These are phyloP conservation scores for Dactylellina parvicollis DNA, from an alignment of 2,329 filamentous ascomycete species.

Conservation along the genomic window DNA sequence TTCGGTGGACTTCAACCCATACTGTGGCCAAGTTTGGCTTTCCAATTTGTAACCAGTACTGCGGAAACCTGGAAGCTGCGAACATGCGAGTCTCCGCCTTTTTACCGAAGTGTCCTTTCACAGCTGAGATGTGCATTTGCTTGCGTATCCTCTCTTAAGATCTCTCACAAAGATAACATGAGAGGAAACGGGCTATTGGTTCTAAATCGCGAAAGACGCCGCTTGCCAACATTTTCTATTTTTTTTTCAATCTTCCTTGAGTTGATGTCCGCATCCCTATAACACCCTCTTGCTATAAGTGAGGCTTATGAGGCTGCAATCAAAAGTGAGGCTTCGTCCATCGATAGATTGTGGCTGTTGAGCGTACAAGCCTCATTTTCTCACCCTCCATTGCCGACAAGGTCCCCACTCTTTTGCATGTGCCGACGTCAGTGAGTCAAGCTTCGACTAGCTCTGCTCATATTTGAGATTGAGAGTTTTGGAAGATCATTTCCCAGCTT, in stretches of 20 bases:
- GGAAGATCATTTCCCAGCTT: slow-evolving; percentile 24
- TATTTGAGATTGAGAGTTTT: slow-evolving; percentile 1
- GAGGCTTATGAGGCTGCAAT: slow-evolving; percentile 24
- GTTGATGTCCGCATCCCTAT: slow-evolving; percentile 24
- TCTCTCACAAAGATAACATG: not conserved
- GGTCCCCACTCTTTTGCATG: slow-evolving; percentile 41
- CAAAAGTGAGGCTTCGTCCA: slow-evolving; percentile 24
- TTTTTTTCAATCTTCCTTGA: too few relatives aligned
- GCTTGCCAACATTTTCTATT: not conserved
- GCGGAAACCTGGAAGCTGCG: too few relatives aligned
- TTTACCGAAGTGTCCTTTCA: not conserved
- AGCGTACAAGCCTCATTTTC: slow-evolving; percentile 36
- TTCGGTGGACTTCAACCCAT: too few relatives aligned
- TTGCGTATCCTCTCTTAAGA: not conserved
- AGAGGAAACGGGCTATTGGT: not conserved
- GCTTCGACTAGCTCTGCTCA: slow-evolving; percentile 3
- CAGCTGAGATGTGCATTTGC: slow-evolving; percentile 7
- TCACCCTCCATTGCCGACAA: slow-evolving; percentile 24
- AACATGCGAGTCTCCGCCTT: too few relatives aligned
- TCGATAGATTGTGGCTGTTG: slow-evolving; percentile 26
- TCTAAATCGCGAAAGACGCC: not conserved
- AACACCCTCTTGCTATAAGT: slow-evolving; percentile 7
- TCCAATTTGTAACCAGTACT: too few relatives aligned
- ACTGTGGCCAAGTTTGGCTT: too few relatives aligned
- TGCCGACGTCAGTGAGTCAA: slow-evolving; percentile 53